These are phyloP conservation scores for Vanrija pseudolonga DNA, from an alignment of 1,284 basidiomycete genomes.

Conservation along the genomic window DNA sequence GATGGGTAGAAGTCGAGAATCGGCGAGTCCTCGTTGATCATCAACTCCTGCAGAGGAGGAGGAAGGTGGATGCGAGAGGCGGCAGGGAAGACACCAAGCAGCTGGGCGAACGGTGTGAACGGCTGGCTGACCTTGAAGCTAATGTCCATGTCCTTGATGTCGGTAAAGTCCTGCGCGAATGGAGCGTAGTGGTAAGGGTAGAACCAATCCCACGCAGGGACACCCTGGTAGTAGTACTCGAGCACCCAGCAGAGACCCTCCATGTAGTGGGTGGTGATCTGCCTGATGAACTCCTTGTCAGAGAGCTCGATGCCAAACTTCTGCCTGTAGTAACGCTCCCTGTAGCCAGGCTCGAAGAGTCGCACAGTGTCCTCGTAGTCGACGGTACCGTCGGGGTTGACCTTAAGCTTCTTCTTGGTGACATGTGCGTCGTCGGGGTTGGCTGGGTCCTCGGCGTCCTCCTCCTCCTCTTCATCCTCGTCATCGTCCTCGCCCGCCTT, in stretches of 20 bases:
- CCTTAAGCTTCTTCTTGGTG: slow-evolving; percentile 58
- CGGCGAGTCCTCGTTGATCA: slow-evolving; percentile 81
- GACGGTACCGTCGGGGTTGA: slow-evolving; percentile 66
- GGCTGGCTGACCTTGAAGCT: slow-evolving; percentile 63
- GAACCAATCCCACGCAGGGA: slow-evolving; percentile 98
- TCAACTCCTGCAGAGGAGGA: slow-evolving; percentile 75
- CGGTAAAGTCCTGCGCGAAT: slow-evolving; percentile 91
- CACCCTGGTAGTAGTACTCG: slow-evolving; percentile 98
- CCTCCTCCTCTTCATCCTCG: slow-evolving; percentile 47
- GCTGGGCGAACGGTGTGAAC: slow-evolving; percentile 94
- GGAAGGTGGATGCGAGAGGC: slow-evolving; percentile 90
- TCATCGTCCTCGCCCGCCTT: slow-evolving; percentile 57
- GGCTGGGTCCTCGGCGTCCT: slow-evolving; percentile 41
- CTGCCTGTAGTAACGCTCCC: slow-evolving; percentile 88
- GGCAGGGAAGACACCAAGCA: slow-evolving; percentile 97
- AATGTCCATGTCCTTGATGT: slow-evolving; percentile 75
- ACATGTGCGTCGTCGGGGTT: slow-evolving; percentile 52
- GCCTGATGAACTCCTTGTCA: slow-evolving; percentile 69
- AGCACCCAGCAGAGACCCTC: slow-evolving; percentile 97
- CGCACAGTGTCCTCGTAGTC: slow-evolving; percentile 85
- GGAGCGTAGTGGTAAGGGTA: slow-evolving; percentile 99
- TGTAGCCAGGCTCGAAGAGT: slow-evolving; percentile 94
- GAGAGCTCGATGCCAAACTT: slow-evolving; percentile 80
- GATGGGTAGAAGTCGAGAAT: slow-evolving; percentile 95
- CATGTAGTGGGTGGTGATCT: slow-evolving; percentile 75